These are phyloP conservation scores for Solanum virginianum DNA, from an alignment of 257 asterid species.

Conservation along the genomic window DNA sequence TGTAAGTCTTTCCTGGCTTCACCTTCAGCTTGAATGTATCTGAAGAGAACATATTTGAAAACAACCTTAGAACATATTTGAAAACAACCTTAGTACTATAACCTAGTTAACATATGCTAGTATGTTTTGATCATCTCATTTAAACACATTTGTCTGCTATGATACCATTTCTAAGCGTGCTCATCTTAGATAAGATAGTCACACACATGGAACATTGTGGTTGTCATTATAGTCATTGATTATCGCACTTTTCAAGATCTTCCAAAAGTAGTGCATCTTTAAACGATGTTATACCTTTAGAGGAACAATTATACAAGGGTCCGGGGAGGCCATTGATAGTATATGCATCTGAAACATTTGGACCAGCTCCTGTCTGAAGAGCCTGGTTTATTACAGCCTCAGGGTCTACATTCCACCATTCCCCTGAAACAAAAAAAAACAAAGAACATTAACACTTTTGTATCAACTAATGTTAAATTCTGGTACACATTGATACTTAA, in stretches of 20 bases:
- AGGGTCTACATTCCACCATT: constrained; percentile 65
- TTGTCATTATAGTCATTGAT: background rate
- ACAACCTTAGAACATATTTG: no score
- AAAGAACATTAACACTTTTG: background rate
- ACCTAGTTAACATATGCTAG: background rate
- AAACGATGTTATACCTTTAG: constrained; percentile 23
- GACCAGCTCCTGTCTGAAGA: constrained; percentile 52
- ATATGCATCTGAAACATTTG: constrained; percentile 63
- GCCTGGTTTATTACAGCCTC: constrained; percentile 58
- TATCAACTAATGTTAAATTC: background rate
- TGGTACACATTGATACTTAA: background rate
- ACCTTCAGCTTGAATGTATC: constrained; percentile 47
- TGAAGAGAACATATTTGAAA: constrained; percentile 11
- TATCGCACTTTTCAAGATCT: background rate
- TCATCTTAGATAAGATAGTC: background rate
- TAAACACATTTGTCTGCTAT: background rate
- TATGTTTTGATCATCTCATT: background rate
- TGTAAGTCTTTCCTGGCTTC: constrained; percentile 49
- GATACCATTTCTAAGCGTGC: background rate
- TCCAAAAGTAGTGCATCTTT: background rate
- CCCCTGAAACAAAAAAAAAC: constrained; percentile 26
- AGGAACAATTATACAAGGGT: constrained; percentile 53
- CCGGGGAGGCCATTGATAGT: constrained; percentile 75
- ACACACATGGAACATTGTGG: background rate
- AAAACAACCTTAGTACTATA: background rate